phyloP scores from a whole-genome alignment of 176 grass and related monocot species.

The Puccinellia tenuiflora region DNA sequence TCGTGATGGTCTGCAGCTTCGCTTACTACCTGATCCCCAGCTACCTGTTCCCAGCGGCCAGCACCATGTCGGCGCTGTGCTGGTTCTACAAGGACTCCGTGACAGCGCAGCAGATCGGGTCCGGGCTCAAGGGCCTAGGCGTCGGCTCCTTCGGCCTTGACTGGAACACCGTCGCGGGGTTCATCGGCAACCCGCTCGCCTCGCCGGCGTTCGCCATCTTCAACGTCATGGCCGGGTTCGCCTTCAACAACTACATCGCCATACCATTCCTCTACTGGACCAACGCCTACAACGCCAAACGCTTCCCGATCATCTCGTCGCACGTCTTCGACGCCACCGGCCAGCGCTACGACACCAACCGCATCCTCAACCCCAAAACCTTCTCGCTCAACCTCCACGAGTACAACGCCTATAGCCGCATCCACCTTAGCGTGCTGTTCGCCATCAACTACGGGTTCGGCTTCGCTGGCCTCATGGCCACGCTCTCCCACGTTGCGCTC shows the following conservation, averaged over 20 bases:
- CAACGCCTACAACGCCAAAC: constrained; percentile 66
- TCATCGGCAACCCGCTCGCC: constrained; percentile 78
- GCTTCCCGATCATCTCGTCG: constrained; percentile 84
- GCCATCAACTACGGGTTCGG: constrained; percentile 68
- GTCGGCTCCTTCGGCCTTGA: constrained; percentile 71
- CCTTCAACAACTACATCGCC: constrained; percentile 36
- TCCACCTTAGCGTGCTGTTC: constrained; percentile 80
- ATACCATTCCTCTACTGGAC: constrained; percentile 61
- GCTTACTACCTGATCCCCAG: constrained; percentile 82
- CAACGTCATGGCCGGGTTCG: constrained; percentile 35
- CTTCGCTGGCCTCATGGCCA: constrained; percentile 80
- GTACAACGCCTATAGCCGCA: constrained; percentile 65
- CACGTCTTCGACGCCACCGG: constrained; percentile 51
- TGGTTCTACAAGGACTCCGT: constrained; percentile 67
- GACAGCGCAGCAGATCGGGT: constrained; percentile 87
- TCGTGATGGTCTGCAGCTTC: constrained; percentile 73
- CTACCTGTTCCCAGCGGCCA: constrained; percentile 83
- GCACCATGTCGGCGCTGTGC: constrained; percentile 80
- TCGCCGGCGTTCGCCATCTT: constrained; percentile 91
- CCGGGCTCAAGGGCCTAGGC: constrained; percentile 67
- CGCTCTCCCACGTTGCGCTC: constrained; percentile 26
- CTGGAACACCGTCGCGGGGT: constrained; percentile 73
- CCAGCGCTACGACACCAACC: constrained; percentile 18
- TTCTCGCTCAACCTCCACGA: background rate
- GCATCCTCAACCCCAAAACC: background rate